phyloP scores from a whole-genome alignment of 805 yeast species.

The Teunomyces panamensis region DNA sequence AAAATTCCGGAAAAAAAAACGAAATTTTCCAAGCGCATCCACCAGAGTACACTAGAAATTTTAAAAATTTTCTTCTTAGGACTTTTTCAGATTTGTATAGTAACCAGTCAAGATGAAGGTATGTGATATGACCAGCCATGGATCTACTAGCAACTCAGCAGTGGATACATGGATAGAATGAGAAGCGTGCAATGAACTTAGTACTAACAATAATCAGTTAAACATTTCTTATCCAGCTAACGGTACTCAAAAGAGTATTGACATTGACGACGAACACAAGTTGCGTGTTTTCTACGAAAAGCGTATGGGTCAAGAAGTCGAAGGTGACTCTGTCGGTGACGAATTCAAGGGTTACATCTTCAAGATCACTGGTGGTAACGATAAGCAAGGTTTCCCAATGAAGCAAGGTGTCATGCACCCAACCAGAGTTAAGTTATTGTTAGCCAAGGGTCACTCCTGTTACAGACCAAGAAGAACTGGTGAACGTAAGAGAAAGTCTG shows the following conservation, averaged over 20 bases:
- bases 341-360: conserved; percentile 99
- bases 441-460: conserved; percentile 93
- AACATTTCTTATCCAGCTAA: conserved; percentile 99
- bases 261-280: conserved; percentile 98
- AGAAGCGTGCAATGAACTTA: not conserved
- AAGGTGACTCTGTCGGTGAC: conserved; percentile 96
- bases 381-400: conserved; percentile 99
- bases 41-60: conserved; percentile 1
- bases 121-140: conserved; percentile 19
- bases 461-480: conserved; percentile 99
- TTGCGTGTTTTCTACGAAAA: conserved; percentile 97
- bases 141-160: not conserved
- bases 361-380: conserved; percentile 99
- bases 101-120: conserved; percentile 42
- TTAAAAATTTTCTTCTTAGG: conserved; percentile 15
- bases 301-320: conserved; percentile 99
- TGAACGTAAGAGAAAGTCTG: conserved; percentile 99
- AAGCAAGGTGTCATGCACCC: conserved; percentile 99
- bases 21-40: conserved; percentile 4
- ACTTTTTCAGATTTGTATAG: conserved; percentile 23
- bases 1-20: conserved; percentile 1
- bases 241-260: conserved; percentile 98
- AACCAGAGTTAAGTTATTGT: conserved; percentile 96
- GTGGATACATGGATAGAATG: not conserved
- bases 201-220: conserved; percentile 51